Evolutionary conservation across 2,329 filamentous ascomycete species (phyloP), one percentile per base, ranked within the genome.

Genomic region (Diaporthe citriasiana): DNA sequence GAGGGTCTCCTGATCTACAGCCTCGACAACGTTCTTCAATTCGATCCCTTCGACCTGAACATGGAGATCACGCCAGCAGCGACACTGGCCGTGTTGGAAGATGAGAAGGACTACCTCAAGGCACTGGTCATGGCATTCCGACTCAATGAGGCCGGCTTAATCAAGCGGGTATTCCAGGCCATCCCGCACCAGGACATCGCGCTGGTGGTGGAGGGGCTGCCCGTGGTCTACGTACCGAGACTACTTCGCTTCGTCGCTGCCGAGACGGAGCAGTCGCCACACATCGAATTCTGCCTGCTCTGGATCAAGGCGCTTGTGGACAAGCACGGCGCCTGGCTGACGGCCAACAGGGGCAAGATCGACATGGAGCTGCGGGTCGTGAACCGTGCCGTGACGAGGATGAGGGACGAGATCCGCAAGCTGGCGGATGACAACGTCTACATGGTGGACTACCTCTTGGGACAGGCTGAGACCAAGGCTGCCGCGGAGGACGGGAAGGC

Each of bases 61-160:
- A 93, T 98, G 80, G 94, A 94, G 77, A 94, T 99, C 78, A 99
- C 97, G 6, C 96, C 96, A 0, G 92, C 94, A 1, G 95, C 93
- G 3, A 97, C 95, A 0, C 88, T 98, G 0, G 85, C 89, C 5
- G 89, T 93, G 13, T 85, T 93, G 42, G 88, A 93, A 73, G 85
- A 83, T 55, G 91, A 95, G 72, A 90, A 89, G 76, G 94, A 98
- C 80, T 97, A 94, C 82, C 89, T 98, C 76, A 97, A 97, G 84
- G 96, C 97, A 0, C 87, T 99, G 8, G 92, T 98, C 76, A 99
- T 99, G 97, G 93, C 95, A 1, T 99, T 99, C 88, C 93, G 97
- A 8, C 91, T 99, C 74, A 98, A 98, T 84, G 94, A 97, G 82
- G 89, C 91, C 6, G 90, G 92, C 30, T 88, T 99, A 60, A 91